A percentile compares a stretch with the other conserved stretches of the same genome.
Evolutionary conservation across 2,329 filamentous ascomycete species (phyloP).

Genomic region (Aspergillus luchuensis): DNA sequence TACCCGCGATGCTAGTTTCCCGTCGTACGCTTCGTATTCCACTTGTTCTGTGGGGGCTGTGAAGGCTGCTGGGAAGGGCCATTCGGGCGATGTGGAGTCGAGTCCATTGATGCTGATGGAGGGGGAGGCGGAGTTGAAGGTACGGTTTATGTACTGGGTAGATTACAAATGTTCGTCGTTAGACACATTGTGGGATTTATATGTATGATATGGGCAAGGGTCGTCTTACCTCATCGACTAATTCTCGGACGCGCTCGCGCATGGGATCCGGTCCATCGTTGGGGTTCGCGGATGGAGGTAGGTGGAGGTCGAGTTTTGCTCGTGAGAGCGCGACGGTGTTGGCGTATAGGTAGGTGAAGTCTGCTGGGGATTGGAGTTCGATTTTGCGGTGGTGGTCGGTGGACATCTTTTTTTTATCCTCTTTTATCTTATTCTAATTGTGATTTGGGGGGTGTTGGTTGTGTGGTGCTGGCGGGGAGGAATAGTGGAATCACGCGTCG

Average conservation of each 20-base stretch:
- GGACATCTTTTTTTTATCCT: conserved; percentile 22
- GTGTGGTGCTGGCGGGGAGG: not conserved
- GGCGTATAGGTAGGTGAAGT: conserved; percentile 52
- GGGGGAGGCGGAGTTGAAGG: conserved; percentile 46
- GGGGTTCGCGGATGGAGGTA: conserved; percentile 48
- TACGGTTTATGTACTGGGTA: conserved; percentile 46
- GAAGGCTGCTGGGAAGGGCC: conserved; percentile 36
- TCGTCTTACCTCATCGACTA: conserved; percentile 42
- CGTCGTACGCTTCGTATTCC: conserved; percentile 51
- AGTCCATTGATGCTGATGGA: conserved; percentile 54
- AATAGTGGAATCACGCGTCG: conserved; percentile 10
- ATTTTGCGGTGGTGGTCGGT: conserved; percentile 51
- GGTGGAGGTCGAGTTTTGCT: conserved; percentile 52
- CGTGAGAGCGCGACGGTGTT: conserved; percentile 49
- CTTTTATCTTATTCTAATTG: too few species aligned
- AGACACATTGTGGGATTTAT: conserved; percentile 10
- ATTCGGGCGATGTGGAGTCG: conserved; percentile 38
- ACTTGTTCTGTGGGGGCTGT: conserved; percentile 44
- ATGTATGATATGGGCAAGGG: not conserved
- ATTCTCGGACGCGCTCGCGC: conserved; percentile 46
- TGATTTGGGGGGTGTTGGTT: too few species aligned
- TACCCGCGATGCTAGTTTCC: conserved; percentile 45
- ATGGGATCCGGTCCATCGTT: conserved; percentile 44
- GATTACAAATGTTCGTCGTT: not conserved
- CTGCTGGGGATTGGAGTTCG: conserved; percentile 53